Base-by-base conservation (phyloP, 2,329 filamentous ascomycete species). In the Ophiostoma montium region DNA sequence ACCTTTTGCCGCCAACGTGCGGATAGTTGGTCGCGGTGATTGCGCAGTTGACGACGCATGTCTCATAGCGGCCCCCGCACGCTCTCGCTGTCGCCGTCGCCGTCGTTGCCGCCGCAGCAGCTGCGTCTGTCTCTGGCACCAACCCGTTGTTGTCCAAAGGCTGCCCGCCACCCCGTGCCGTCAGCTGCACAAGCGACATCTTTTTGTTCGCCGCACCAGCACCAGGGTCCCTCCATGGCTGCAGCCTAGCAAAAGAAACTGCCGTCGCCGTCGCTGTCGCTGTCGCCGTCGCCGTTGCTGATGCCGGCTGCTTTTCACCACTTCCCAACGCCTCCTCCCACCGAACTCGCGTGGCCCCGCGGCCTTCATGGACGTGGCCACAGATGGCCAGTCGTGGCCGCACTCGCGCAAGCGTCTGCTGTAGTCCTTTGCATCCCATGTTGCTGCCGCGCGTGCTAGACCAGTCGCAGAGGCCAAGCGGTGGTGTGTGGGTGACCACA, bases 21-120 rank as follows among this genome's bases (percentile, higher is more conserved):
- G 81, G 81, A 64, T 77, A 81, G 53, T 75, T 80, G 19, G 71
- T 79, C 39, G 78, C 78, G 70, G 84, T 75, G 53, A 89, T 80
- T 18, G 86, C 80, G 27, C 84, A 84, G 65, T 94, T 94, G 56
- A 92, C 74, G 48, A 94, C 67, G 60, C 80, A 89, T 1, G 85
- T 92, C 66, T 90, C 83, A 52, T 61, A 67, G 56, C 76, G 70
- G 42, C 69, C 67, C 7, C 23, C 23, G 6, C 8, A 27, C 23
- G 23, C 23, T 8, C 5, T 8, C 8, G 23, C 23, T 27, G 23
- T 27, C 23, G 55, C 41, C 13, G 12, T 35, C 16, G 13, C 35
- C 38, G 7, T 15, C 49, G 51, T 43, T 19, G 11, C 60, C 61
- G n/a, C 70, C 70, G 48, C 74, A 8, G 23, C 23, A 27, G 4